Base-by-base conservation (phyloP, 2,329 filamentous ascomycete genomes). In the Metarhizium humberi region DNA sequence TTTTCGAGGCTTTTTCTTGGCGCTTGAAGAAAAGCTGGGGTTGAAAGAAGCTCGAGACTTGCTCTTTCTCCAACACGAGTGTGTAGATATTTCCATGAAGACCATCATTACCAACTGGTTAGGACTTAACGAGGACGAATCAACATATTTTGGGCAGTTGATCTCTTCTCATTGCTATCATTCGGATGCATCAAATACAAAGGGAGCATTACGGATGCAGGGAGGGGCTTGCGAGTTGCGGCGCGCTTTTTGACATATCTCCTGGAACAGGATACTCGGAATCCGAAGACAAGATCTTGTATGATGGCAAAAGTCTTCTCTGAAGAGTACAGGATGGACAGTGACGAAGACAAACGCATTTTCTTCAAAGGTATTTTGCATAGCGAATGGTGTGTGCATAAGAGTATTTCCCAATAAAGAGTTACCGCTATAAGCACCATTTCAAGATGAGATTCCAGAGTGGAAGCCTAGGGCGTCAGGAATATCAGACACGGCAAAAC, bases 1-100 rank as follows among this genome's bases (percentile, higher is more conserved):
- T 29, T 50, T 56, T n/a, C 45, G 55, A n/a, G 36, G 52, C 32
- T 25, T 56, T 40, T 53, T 50, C 5, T n/a, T 53, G n/a, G 38
- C 36, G 3, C 45, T 56, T 25, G 29, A 45, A 18, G 32, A 43
- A 16, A 7, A 29, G 16, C 14, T 20, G 6, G 46, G 55, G n/a
- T 38, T 45, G 16, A 42, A 50, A n/a, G 20, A 43, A 46, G 40
- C 48, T 1, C 8, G 1, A 13, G 45, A n/a, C 20, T 8, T 48
- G 13, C 6, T 6, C 18, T 10, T 20, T 20, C 20, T 14, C 20
- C 20, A 29, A n/a, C 13, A 30, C 45, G 20, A 29, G 10, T 3
- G 16, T n/a, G 13, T 29, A 29, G 1, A 16, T 30, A 16, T n/a
- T 53, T 30, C 14, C 42, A 14, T 53, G 1, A 10, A 54, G 6